These are phyloP conservation scores for Chlorella sp. DNA, from an alignment of 139 green algal species.

Conservation along the genomic window DNA sequence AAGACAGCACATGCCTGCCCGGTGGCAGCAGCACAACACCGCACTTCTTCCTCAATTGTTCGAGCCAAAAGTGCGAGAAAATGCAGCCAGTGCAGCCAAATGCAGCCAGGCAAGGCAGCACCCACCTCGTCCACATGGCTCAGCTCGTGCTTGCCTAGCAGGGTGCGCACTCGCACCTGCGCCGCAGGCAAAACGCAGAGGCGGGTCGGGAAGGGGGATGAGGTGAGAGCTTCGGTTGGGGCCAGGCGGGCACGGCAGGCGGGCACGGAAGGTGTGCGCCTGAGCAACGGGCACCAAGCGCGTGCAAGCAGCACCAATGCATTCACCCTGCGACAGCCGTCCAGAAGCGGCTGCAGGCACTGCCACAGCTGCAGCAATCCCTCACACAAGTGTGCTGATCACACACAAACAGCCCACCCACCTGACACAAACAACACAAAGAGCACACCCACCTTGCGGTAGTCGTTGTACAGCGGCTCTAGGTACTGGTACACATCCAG, in stretches of 20 bases:
- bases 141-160: constrained; percentile 77
- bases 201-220: too few relatives aligned
- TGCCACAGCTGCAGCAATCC: neutral
- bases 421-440: neutral
- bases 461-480: constrained; percentile 98
- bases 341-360: neutral
- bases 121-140: constrained; percentile 85
- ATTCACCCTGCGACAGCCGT: neutral
- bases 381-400: too few relatives aligned
- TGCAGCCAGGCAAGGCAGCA: neutral
- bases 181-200: neutral
- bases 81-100: neutral
- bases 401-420: neutral
- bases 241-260: too few relatives aligned
- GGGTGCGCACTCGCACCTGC: constrained; percentile 42
- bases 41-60: too few relatives aligned
- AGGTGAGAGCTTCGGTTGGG: too few relatives aligned
- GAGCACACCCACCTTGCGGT: constrained; percentile 76
- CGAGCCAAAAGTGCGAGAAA: too few relatives aligned
- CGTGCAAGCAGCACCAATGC: too few relatives aligned
- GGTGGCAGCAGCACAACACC: too few relatives aligned
- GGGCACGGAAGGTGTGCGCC: too few relatives aligned
- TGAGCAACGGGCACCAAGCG: too few relatives aligned
- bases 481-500: constrained; percentile 97
- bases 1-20: too few relatives aligned